Conservation (phyloP, 2,329 filamentous ascomycete genomes). For the Stachybotrys elegans region DNA sequence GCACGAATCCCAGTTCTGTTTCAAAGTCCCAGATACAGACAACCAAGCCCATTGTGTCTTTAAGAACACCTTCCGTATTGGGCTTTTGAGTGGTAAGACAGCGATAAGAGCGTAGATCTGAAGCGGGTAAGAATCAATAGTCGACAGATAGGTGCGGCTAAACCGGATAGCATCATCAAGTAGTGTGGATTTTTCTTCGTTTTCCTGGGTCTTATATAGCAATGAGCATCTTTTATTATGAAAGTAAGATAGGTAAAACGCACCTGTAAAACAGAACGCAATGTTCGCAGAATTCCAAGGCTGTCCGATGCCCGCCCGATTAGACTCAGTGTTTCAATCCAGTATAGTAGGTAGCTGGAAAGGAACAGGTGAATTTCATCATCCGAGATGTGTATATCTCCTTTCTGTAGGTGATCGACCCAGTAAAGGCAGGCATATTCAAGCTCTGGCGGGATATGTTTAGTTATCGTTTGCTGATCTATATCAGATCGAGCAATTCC, state of each 20-base stretch:
- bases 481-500: constrained; percentile 3
- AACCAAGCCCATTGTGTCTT: constrained; percentile 10
- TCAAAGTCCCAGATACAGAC: not conserved
- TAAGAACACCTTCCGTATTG: constrained; percentile 2
- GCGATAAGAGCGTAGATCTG: constrained; percentile 2
- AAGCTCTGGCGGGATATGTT: constrained; percentile 15
- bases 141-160: constrained; percentile 1
- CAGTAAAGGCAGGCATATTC: constrained; percentile 2
- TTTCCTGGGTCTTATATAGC: constrained; percentile 13
- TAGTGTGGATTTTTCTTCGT: constrained; percentile 10
- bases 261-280: no score
- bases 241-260: not conserved
- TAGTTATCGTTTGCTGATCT: not conserved
- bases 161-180: constrained; percentile 5
- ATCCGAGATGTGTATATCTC: constrained; percentile 1
- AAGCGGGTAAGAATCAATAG: constrained; percentile 1
- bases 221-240: constrained; percentile 7
- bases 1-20: constrained; percentile 1
- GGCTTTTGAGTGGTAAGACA: not conserved
- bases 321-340: constrained; percentile 26
- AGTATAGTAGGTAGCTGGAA: not conserved
- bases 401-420: constrained; percentile 1
- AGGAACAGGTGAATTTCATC: not conserved
- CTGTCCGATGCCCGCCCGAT: constrained; percentile 15
- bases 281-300: constrained; percentile 3